phyloP scores from a whole-genome alignment of 176 grass and related monocot genomes.

The Poa annua region DNA sequence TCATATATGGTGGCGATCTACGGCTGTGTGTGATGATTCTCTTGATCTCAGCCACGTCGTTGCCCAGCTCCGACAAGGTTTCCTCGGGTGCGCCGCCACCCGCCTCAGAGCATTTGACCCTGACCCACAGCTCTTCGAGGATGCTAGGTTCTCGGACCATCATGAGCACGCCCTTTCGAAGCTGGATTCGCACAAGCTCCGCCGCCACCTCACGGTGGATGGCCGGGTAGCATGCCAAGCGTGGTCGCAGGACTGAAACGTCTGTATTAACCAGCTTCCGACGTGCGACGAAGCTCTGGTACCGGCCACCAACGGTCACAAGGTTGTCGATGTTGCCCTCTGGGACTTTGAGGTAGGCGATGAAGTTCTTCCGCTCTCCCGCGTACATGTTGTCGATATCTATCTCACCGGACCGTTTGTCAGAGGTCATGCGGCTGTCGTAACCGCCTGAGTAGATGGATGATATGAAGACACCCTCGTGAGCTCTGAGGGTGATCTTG shows the following conservation, averaged over 20 bases:
- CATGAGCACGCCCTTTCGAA: neutral
- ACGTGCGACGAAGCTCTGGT: no score
- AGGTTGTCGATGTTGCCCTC: no score
- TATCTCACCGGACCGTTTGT: no score
- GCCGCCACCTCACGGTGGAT: neutral
- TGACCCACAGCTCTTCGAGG: neutral
- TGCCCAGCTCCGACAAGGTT: neutral
- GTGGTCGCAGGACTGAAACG: no score
- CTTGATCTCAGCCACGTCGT: neutral
- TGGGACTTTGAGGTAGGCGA: no score
- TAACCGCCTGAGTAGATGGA: neutral
- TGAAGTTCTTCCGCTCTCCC: no score
- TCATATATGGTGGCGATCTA: neutral
- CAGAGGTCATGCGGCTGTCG: neutral
- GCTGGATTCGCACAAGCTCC: neutral
- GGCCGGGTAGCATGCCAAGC: no score
- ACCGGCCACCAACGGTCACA: no score
- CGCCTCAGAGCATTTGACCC: neutral
- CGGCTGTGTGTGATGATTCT: neutral
- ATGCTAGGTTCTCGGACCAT: no score
- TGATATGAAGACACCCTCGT: neutral
- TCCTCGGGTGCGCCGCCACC: neutral
- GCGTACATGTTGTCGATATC: no score
- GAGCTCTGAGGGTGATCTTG: neutral
- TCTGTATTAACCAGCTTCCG: no score